Evolutionary conservation across 176 grass and related monocot genomes (phyloP).

Genomic region (Cymbopogon citratus): DNA sequence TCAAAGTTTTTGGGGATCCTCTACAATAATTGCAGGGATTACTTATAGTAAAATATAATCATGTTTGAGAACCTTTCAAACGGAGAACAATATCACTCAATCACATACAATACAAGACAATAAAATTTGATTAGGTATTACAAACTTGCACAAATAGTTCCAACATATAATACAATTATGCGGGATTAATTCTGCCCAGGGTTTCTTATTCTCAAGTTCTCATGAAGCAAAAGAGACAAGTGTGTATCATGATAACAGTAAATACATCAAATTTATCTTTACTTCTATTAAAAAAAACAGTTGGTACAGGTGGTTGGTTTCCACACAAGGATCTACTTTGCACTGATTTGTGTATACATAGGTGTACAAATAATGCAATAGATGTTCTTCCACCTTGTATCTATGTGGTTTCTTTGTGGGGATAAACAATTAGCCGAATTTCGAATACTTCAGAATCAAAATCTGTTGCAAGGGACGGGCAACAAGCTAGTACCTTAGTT

Average conservation of each 20-base stretch:
- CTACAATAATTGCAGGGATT: constrained; percentile 4
- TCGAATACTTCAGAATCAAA: not conserved
- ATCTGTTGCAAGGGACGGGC: not conserved
- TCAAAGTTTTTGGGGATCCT: constrained; percentile 14
- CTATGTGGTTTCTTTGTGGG: not conserved
- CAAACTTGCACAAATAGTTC: not conserved
- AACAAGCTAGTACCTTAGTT: constrained; percentile 45
- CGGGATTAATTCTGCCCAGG: not conserved
- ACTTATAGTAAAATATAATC: not conserved
- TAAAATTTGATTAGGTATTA: constrained; percentile 3
- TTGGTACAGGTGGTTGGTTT: not conserved
- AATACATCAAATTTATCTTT: not conserved
- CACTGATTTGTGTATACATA: not conserved
- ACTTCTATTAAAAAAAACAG: not conserved
- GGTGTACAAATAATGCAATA: not conserved
- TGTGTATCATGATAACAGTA: constrained; percentile 11
- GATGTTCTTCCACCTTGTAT: not conserved
- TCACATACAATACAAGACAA: not conserved
- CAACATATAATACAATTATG: constrained; percentile 2
- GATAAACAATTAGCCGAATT: not conserved
- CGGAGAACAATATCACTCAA: not conserved
- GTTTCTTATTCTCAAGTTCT: not conserved
- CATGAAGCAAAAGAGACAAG: constrained; percentile 22
- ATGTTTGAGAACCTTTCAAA: constrained; percentile 21
- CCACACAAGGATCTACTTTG: not conserved